Base-by-base conservation (phyloP, 1,284 basidiomycete genomes). In the Pisolithus thermaeus region DNA sequence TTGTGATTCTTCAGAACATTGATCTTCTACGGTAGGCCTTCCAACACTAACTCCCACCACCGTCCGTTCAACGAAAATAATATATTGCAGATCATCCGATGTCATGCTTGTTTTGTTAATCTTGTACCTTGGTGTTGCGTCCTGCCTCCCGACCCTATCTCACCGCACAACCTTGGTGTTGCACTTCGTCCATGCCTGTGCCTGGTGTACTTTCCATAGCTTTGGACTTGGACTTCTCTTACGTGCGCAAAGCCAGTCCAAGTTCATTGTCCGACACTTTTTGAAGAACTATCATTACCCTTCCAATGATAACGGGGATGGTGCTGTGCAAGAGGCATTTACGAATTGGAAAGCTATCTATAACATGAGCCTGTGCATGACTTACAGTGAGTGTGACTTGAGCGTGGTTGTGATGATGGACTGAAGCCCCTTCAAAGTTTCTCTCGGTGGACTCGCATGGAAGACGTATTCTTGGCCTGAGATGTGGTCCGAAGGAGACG, bases 321-420 rank as follows among this genome's bases (percentile, higher is more conserved):
- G 84, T 48, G 93, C 94, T 0, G 82, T 95, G 11, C 79, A 85
- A 46, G 96, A 98, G 66, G 92, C 95, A 0, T 99, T 98, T 63
- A 76, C 78, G 32, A 96, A 96, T 68, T 99, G 95, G 94, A 98
- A 98, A 70, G 78, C 79, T 6, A 78, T 91, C 36, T 98, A 96
- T 70, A 98, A 98, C 69, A 72, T 94, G 66, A 92, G 89, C 64
- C 77, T 96, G 72, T 87, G 87, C 65, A 97, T 98, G 92, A 95
- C 89, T 7, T 97, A 97, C 68, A 83, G 91, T 91, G 58, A 40
- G 81, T 77, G 12, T 30, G 46, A 30, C 51, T 28, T 14, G 9
- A 49, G 5, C 2, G 43, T 7, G 12, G 14, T 35, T 30, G n/a
- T 22, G 39, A 28, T 2, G n/a, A n/a, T 49, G 16, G 55, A 23